Base-by-base conservation (phyloP, 2,329 filamentous ascomycete genomes). In the Fusarium illudens region DNA sequence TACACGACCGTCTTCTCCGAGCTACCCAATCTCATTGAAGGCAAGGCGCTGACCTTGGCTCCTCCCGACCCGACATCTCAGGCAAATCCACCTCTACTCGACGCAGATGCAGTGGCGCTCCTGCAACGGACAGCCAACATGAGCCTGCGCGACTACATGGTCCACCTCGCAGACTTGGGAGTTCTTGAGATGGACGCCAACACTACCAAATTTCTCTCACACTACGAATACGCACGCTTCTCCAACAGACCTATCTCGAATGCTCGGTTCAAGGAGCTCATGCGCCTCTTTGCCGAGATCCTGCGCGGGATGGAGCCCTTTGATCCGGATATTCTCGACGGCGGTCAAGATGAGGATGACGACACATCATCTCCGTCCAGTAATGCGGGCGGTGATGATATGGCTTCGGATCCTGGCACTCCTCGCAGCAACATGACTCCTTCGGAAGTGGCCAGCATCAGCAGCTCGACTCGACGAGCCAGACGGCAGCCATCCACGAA, bases 11-110 rank as follows among this genome's bases (percentile, higher is more conserved):
- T 99, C 22, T 84, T 97, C 17, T 85, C 87, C 34, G 95, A 98
- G 78, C 84, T 99, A 22, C 93, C 94, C 2, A 91, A 96, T 75
- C 84, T 98, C 27, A 92, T 98, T 66, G 95, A 98, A 81, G 95
- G 93, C 10, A 95, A 95, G 77, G 95, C 94, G 1, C 88, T 97
- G n/a, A 94, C 92, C 0, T 86, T 97, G 34, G 93, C 92, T 0
- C 93, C 90, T 29, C 82, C 84, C 1, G 83, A 80, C 67, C 81
- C 77, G 33, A 78, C 73, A 32, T 81, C 80, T 17, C 72, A 73
- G 33, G 72, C 74, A 17, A 78, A 78, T 4, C 79, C 80, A 9
- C 81, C 79, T 15, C 75, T 84, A 20, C 86, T 92, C 2, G 90
- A 94, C 71, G 83, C 87, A 11, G 86, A 89, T 30, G 88, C 92